A percentile compares a stretch with the other conserved stretches of the same genome.
Conservation (phyloP, 805 yeast species). For the Schwanniomyces polymorphus region DNA sequence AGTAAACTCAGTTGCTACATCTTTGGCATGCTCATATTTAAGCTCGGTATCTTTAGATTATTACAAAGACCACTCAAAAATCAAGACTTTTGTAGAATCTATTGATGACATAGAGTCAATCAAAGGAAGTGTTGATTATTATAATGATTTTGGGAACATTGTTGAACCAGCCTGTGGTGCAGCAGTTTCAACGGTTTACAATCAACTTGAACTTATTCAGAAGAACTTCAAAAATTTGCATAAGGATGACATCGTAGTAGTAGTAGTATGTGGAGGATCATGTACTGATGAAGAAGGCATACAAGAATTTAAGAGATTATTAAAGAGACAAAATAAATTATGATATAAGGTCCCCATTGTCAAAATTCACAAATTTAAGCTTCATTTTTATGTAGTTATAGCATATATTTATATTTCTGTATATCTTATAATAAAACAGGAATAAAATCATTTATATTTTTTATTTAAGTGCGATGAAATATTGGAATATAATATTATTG, state of each 20-base stretch:
- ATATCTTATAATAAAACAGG: too few species aligned
- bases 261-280: slow-evolving; percentile 57
- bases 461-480: too few species aligned
- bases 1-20: slow-evolving; percentile 58
- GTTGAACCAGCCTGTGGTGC: slow-evolving; percentile 80
- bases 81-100: slow-evolving; percentile 20
- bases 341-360: background rate
- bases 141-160: slow-evolving; percentile 48
- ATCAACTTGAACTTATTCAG: slow-evolving; percentile 26
- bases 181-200: slow-evolving; percentile 54
- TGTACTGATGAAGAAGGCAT: slow-evolving; percentile 15
- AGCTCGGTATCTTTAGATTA: slow-evolving; percentile 50
- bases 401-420: too few species aligned
- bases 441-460: too few species aligned
- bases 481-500: background rate
- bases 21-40: slow-evolving; percentile 62
- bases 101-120: slow-evolving; percentile 57
- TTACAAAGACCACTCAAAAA: slow-evolving; percentile 13
- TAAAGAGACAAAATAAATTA: background rate
- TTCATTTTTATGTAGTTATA: too few species aligned
- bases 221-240: slow-evolving; percentile 23
- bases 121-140: slow-evolving; percentile 49
- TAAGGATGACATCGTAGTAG: slow-evolving; percentile 45
- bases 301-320: slow-evolving; percentile 8
- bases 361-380: too few species aligned